Conservation (phyloP, 768 basidiomycete species). For the Tricholoma sp. region DNA sequence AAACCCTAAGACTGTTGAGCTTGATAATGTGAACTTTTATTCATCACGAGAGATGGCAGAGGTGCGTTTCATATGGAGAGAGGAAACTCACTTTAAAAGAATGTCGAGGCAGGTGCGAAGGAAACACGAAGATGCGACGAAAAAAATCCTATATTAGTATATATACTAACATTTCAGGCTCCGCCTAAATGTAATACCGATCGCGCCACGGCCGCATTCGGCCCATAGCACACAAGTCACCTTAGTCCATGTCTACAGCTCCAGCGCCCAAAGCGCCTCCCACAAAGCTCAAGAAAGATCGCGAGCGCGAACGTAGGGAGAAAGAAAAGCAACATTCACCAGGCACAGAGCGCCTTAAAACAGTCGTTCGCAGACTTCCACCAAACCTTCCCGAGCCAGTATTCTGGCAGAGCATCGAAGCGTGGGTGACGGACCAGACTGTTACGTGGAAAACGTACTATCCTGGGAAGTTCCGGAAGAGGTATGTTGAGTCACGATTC, state of each 20-base stretch:
- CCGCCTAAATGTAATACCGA: neutral
- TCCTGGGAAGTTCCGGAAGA: slow-evolving; percentile 65
- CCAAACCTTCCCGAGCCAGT: slow-evolving; percentile 88
- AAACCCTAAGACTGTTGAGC: slow-evolving; percentile 59
- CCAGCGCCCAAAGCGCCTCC: slow-evolving; percentile 18
- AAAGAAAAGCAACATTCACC: slow-evolving; percentile 29
- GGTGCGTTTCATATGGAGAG: neutral
- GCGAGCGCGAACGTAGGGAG: slow-evolving; percentile 30
- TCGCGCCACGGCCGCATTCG: neutral
- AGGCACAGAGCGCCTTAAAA: slow-evolving; percentile 68
- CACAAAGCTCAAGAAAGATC: slow-evolving; percentile 32
- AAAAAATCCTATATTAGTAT: neutral
- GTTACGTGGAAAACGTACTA: slow-evolving; percentile 61
- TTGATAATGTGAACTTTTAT: slow-evolving; percentile 52
- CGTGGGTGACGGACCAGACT: slow-evolving; percentile 79
- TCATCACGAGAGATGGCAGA: slow-evolving; percentile 35
- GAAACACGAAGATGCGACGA: too few relatives aligned
- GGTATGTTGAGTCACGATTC: slow-evolving; percentile 34
- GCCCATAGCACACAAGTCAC: neutral
- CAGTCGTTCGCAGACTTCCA: slow-evolving; percentile 81
- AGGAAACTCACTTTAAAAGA: neutral
- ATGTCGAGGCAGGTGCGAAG: neutral
- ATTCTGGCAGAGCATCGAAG: slow-evolving; percentile 88
- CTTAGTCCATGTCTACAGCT: slow-evolving; percentile 18
- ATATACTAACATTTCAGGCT: neutral